Evolutionary conservation across 106 monocot genomes (phyloP).

Genomic region (Posidonia australis): DNA sequence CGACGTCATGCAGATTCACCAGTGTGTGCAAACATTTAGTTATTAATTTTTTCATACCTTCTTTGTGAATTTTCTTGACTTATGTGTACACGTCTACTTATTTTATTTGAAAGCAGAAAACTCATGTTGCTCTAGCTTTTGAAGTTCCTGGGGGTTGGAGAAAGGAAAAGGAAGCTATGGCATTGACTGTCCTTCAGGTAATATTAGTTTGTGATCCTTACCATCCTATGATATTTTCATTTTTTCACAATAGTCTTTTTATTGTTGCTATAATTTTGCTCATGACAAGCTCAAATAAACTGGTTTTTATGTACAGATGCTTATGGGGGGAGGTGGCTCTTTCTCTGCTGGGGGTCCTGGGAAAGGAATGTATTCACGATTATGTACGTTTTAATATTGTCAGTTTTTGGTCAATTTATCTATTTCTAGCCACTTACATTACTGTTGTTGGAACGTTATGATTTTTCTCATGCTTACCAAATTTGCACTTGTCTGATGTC

Average conservation of each 20-base stretch:
- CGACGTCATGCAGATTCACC: slow-evolving; percentile 54
- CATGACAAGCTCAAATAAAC: neutral
- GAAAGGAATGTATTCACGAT: slow-evolving; percentile 57
- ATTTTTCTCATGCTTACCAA: neutral
- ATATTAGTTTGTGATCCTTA: neutral
- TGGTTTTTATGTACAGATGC: slow-evolving; percentile 25
- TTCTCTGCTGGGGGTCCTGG: slow-evolving; percentile 68
- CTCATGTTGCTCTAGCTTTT: slow-evolving; percentile 69
- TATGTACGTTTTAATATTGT: slow-evolving; percentile 39
- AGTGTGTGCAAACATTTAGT: slow-evolving; percentile 12
- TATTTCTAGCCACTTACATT: no score
- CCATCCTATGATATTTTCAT: neutral
- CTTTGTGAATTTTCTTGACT: neutral
- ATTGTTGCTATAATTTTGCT: neutral
- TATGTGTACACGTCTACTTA: neutral
- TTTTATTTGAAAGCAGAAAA: slow-evolving; percentile 25
- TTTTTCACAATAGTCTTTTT: neutral
- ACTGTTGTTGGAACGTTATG: no score
- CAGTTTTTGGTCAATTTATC: neutral
- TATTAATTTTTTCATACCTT: neutral
- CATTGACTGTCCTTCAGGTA: slow-evolving; percentile 70
- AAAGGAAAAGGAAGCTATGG: slow-evolving; percentile 65
- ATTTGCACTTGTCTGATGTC: neutral
- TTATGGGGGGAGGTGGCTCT: slow-evolving; percentile 69
- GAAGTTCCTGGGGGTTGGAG: slow-evolving; percentile 77